phyloP scores from a whole-genome alignment of 805 yeast genomes.

The Wickerhamiella azymoides region DNA sequence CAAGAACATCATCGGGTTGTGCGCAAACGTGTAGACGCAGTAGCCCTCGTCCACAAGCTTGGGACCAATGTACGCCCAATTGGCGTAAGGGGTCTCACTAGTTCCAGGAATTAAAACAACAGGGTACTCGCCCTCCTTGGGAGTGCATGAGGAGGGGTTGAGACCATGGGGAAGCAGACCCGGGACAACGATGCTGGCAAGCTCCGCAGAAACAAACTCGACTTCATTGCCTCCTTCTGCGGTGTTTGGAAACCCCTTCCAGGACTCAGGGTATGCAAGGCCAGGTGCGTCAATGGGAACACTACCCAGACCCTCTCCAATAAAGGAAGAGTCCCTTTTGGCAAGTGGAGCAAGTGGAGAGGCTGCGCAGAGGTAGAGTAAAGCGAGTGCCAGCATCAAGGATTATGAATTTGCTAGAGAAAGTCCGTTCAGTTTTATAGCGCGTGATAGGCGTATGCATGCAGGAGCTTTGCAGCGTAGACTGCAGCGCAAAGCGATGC shows the following conservation, averaged over 20 bases:
- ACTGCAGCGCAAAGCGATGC: neutral
- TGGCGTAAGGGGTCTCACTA: slow-evolving; percentile 1
- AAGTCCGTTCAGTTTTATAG: neutral
- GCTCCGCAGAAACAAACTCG: neutral
- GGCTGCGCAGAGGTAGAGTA: neutral
- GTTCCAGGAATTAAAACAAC: slow-evolving; percentile 4
- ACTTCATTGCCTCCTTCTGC: neutral
- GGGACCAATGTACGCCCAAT: slow-evolving; percentile 1
- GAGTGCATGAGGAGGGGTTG: neutral
- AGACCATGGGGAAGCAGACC: slow-evolving; percentile 1
- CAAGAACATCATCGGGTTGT: neutral
- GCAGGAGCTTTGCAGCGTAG: neutral
- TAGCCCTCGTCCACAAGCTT: slow-evolving; percentile 1
- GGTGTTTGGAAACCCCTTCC: slow-evolving; percentile 1
- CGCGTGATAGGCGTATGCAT: neutral
- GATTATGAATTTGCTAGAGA: neutral
- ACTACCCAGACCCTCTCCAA: neutral
- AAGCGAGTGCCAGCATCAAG: neutral
- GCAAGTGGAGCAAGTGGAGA: neutral
- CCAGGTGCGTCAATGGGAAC: slow-evolving; percentile 1
- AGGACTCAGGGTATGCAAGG: neutral
- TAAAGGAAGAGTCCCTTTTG: neutral
- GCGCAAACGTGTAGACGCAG: slow-evolving; percentile 4
- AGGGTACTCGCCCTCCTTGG: slow-evolving; percentile 2
- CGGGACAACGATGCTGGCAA: neutral